Evolutionary conservation across 2,329 filamentous ascomycete genomes (phyloP).

Genomic region (Metarhizium robertsii): DNA sequence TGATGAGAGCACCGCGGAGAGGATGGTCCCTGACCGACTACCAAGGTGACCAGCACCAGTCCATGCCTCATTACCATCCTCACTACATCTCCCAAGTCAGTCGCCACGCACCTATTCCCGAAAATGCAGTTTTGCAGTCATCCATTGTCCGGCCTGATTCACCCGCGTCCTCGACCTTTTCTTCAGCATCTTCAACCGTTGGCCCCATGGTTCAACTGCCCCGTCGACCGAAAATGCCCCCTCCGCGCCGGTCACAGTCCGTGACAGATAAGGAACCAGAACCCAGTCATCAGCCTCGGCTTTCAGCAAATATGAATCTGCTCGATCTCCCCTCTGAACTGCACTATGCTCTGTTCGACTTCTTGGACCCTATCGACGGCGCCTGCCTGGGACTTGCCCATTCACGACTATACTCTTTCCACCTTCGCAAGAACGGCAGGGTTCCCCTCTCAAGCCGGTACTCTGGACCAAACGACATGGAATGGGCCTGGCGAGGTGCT

Average conservation of each 20-base stretch:
- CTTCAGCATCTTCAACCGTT: slow-evolving; percentile 5
- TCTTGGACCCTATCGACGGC: slow-evolving; percentile 55
- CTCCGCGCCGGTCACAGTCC: slow-evolving; percentile 48
- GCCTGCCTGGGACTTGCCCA: slow-evolving; percentile 52
- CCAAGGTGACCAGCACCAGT: slow-evolving; percentile 19
- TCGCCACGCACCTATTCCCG: slow-evolving; percentile 24
- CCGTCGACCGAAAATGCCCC: slow-evolving; percentile 27
- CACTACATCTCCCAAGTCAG: slow-evolving; percentile 14
- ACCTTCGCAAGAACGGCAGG: slow-evolving; percentile 43
- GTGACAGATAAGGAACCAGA: slow-evolving; percentile 53
- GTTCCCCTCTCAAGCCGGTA: slow-evolving; percentile 50
- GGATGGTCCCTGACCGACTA: slow-evolving; percentile 39
- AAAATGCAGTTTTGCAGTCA: slow-evolving; percentile 17
- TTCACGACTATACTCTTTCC: slow-evolving; percentile 48
- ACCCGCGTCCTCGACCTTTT: neutral
- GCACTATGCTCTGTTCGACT: slow-evolving; percentile 51
- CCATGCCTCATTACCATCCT: slow-evolving; percentile 1
- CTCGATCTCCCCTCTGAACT: slow-evolving; percentile 48
- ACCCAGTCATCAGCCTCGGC: slow-evolving; percentile 36
- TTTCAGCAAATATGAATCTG: slow-evolving; percentile 36
- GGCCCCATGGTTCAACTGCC: slow-evolving; percentile 15
- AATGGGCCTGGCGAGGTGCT: slow-evolving; percentile 54
- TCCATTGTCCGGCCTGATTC: slow-evolving; percentile 2
- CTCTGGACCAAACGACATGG: slow-evolving; percentile 51
- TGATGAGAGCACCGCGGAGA: slow-evolving; percentile 31